phyloP scores from a whole-genome alignment of 2,329 filamentous ascomycete genomes.

The Pseudogymnoascus sp. region DNA sequence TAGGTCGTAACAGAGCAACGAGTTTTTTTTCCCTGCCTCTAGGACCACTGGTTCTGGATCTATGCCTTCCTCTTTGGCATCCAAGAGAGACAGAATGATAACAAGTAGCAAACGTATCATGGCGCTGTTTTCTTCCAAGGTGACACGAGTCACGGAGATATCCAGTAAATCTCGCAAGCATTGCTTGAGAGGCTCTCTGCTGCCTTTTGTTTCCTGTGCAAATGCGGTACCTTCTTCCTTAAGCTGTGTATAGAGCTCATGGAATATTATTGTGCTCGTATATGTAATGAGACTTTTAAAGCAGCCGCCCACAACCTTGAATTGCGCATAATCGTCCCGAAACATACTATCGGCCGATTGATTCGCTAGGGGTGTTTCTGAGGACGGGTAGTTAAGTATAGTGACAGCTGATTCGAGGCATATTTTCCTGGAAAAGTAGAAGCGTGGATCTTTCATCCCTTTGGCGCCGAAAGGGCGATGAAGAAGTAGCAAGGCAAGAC shows the following conservation, averaged over 20 bases:
- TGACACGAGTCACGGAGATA: constrained; percentile 28
- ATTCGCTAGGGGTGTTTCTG: not conserved
- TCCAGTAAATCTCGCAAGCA: constrained; percentile 24
- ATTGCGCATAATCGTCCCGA: constrained; percentile 30
- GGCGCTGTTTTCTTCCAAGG: constrained; percentile 36
- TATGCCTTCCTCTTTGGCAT: constrained; percentile 21
- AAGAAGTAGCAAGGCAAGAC: constrained; percentile 46
- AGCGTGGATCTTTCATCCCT: constrained; percentile 37
- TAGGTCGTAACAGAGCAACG: constrained; percentile 15
- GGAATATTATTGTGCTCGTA: constrained; percentile 34
- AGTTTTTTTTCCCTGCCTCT: constrained; percentile 16
- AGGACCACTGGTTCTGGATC: constrained; percentile 14
- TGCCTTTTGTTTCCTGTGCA: constrained; percentile 23
- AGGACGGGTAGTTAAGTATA: constrained; percentile 14
- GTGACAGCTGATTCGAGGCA: constrained; percentile 36
- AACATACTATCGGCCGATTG: constrained; percentile 14
- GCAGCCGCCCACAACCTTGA: constrained; percentile 33
- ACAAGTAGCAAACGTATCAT: constrained; percentile 35
- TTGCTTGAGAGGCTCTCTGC: constrained; percentile 28
- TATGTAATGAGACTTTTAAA: constrained; percentile 32
- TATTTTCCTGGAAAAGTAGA: constrained; percentile 41
- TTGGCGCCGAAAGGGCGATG: constrained; percentile 41
- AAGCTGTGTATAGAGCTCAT: constrained; percentile 39
- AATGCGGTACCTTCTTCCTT: constrained; percentile 33
- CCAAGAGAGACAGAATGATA: constrained; percentile 34